Base-by-base conservation (phyloP, 2,329 filamentous ascomycete species). In the Cryoendolithus antarcticus region DNA sequence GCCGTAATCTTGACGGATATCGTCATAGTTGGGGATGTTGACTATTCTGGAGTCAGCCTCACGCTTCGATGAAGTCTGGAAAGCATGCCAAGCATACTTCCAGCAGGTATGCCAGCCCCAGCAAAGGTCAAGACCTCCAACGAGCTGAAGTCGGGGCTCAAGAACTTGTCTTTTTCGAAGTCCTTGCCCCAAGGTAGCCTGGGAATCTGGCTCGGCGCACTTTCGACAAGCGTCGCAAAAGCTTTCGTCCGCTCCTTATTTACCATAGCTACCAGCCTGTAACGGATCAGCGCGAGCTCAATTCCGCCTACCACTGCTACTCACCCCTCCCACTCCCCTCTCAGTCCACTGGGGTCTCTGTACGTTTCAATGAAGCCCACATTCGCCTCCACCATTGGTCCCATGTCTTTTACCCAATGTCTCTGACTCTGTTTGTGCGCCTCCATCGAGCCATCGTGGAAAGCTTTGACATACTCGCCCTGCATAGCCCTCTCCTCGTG, bases 91-190 rank as follows among this genome's bases (percentile, higher is more conserved):
- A n/a, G n/a, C n/a, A 8, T 34, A 35, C 34, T 49, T 10, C 73
- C 74, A 9, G 72, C 74, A 12, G 74, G 75, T 34, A 79, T 75
- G 6, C 74, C 75, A 38, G 69, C 73, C 6, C 73, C 72, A 12
- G 74, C 72, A 50, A 95, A 95, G 1, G 82, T 86, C 44, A 95
- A 63, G 3, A 95, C 86, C 60, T 98, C 91, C 1, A 96, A 71
- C 6, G 83, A 91, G 0, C 91, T 96, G 57, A 98, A 98, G 59
- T 98, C 91, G 0, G 91, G 91, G 37, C 85, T 89, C 29, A 93
- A 64, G 62, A 98, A 98, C 55, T 82, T 86, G 66, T 95, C 88
- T 63, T 96, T 96, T 59, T 98, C 91, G 49, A 96, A 98, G 1
- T 85, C 82, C 34, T 75, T 73, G 28, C 70, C 67, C 91, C 91